phyloP scores from a whole-genome alignment of 352 stramenopile genomes.

The Plasmopara halstedii region DNA sequence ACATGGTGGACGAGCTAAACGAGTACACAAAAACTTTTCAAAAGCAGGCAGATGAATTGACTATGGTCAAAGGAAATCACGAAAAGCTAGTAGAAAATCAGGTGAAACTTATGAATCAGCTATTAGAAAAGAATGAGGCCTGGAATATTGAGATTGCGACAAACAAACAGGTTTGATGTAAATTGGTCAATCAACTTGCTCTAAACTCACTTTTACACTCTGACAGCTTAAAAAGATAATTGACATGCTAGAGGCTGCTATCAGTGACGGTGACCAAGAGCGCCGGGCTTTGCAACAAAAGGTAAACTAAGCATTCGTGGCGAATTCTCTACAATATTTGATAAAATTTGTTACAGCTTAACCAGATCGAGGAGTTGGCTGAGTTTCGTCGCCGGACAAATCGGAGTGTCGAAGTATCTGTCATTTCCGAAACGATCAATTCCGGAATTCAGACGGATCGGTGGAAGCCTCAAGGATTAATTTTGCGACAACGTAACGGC shows the following conservation, averaged over 20 bases:
- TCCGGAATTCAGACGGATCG: conserved; percentile 61
- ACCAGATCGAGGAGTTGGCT: conserved; percentile 48
- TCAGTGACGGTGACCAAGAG: conserved; percentile 25
- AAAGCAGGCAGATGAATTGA: conserved; percentile 29
- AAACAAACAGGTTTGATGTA: conserved; percentile 36
- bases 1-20: conserved; percentile 44
- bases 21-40: conserved; percentile 23
- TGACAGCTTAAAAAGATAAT: conserved; percentile 45
- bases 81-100: conserved; percentile 41
- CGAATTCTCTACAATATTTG: background rate
- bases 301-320: conserved; percentile 19
- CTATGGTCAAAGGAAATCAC: conserved; percentile 22
- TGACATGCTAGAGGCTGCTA: conserved; percentile 24
- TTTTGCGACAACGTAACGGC: conserved; percentile 62
- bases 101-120: conserved; percentile 39
- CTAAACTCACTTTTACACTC: background rate
- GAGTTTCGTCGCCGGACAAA: conserved; percentile 55
- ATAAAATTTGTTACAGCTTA: conserved; percentile 25
- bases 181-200: background rate
- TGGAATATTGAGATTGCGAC: conserved; percentile 56
- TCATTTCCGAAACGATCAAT: conserved; percentile 31
- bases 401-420: conserved; percentile 49
- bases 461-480: conserved; percentile 65
- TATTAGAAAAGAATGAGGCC: conserved; percentile 70
- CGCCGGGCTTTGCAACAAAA: conserved; percentile 30